A percentile compares a stretch with the other conserved stretches of the same genome.
Conservation (phyloP, 176 grass and related monocot species). For the Alopecurus myosuroides region DNA sequence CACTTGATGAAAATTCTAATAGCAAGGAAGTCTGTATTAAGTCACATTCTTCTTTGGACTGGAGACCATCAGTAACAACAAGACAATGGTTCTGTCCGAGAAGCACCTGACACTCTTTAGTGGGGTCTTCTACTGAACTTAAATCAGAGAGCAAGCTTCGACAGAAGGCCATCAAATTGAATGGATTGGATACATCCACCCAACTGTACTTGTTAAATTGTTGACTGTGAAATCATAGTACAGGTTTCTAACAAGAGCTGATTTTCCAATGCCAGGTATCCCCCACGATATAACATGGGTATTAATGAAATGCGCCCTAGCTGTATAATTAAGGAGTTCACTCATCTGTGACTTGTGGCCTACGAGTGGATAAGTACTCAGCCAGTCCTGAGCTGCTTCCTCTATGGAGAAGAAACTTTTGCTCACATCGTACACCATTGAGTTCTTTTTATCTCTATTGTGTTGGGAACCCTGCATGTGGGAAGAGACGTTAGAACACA, state of each 20-base stretch:
- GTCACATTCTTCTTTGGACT: too few species aligned
- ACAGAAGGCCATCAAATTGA: neutral
- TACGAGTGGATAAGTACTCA: neutral
- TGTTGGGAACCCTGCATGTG: too few species aligned
- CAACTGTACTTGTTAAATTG: neutral
- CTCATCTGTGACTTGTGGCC: neutral
- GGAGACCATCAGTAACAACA: too few species aligned
- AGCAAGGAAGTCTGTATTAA: too few species aligned
- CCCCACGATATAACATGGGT: slow-evolving; percentile 10
- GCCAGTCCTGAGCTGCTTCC: neutral
- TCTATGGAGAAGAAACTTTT: too few species aligned
- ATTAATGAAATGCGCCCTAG: neutral
- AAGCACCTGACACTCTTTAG: too few species aligned
- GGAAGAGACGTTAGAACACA: too few species aligned
- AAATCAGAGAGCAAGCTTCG: neutral
- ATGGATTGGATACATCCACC: neutral
- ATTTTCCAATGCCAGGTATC: neutral
- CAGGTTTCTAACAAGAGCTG: neutral
- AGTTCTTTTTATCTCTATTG: too few species aligned
- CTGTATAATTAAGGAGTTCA: neutral
- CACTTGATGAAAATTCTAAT: neutral
- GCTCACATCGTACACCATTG: too few species aligned
- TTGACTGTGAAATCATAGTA: rapidly evolving
- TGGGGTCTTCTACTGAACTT: too few species aligned
- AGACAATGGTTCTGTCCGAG: rapidly evolving